Percentiles rank a stretch among this genome's conserved stretches.
Conservation (phyloP, 1,284 basidiomycete species). For the Ganoderma sp. region DNA sequence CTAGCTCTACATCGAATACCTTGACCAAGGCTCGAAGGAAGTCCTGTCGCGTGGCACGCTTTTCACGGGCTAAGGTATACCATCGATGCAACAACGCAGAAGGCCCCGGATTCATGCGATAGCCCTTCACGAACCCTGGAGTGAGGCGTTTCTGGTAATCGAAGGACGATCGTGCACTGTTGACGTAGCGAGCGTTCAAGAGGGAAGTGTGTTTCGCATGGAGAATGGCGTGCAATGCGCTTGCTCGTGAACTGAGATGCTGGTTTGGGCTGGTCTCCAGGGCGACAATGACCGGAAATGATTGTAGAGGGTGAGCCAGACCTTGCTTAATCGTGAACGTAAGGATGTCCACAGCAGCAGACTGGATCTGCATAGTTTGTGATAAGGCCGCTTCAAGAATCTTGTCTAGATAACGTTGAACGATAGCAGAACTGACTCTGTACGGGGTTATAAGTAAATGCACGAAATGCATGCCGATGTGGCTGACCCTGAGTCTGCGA, state of each 20-base stretch:
- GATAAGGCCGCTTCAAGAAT: slow-evolving; percentile 86
- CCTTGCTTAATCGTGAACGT: slow-evolving; percentile 95
- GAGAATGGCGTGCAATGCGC: slow-evolving; percentile 80
- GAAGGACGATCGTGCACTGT: slow-evolving; percentile 82
- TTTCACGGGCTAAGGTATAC: slow-evolving; percentile 91
- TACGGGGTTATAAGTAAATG: background rate
- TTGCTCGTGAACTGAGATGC: slow-evolving; percentile 75
- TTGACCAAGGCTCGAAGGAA: slow-evolving; percentile 86
- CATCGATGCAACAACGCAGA: slow-evolving; percentile 84
- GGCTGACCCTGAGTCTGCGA: slow-evolving; percentile 92
- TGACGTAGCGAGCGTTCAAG: slow-evolving; percentile 83
- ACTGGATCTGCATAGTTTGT: slow-evolving; percentile 72
- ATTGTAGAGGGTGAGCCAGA: slow-evolving; percentile 93
- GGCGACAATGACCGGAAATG: slow-evolving; percentile 91
- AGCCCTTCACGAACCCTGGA: slow-evolving; percentile 59
- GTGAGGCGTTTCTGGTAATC: slow-evolving; percentile 78
- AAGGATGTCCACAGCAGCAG: slow-evolving; percentile 88
- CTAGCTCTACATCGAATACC: slow-evolving; percentile 72
- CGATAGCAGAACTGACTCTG: slow-evolving; percentile 91
- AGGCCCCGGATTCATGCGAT: slow-evolving; percentile 59
- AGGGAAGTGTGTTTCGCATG: slow-evolving; percentile 91
- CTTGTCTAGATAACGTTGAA: slow-evolving; percentile 88
- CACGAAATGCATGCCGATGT: background rate
- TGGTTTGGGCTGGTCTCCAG: slow-evolving; percentile 83
- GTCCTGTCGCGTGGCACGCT: slow-evolving; percentile 82